phyloP scores from a whole-genome alignment of 441 rosid species.

The Mallotus japonicus region DNA sequence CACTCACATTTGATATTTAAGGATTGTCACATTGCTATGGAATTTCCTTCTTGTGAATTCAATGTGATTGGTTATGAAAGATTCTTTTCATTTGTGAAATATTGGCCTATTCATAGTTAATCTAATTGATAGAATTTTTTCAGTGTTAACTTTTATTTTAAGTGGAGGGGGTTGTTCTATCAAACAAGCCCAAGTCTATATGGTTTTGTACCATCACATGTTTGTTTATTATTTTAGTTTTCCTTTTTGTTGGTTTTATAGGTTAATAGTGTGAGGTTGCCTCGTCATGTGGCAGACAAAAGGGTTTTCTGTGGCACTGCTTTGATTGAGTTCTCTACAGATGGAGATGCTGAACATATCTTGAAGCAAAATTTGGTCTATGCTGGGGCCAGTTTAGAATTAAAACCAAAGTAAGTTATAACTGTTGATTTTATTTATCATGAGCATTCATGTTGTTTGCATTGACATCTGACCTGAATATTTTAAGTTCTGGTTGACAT shows the following conservation, averaged over 20 bases:
- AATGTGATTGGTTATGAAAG: neutral
- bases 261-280: slow-evolving; percentile 62
- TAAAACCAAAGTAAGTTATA: slow-evolving; percentile 43
- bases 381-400: slow-evolving; percentile 40
- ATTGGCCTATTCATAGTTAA: neutral
- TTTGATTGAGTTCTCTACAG: slow-evolving; percentile 53
- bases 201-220: too few relatives aligned
- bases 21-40: neutral
- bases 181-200: too few relatives aligned
- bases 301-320: slow-evolving; percentile 50
- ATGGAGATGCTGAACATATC: slow-evolving; percentile 36
- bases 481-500: neutral
- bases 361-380: slow-evolving; percentile 40
- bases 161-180: too few relatives aligned
- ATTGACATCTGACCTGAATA: neutral
- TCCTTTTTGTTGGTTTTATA: slow-evolving; percentile 19
- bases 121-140: neutral
- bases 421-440: neutral
- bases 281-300: slow-evolving; percentile 46
- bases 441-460: slow-evolving; percentile 9
- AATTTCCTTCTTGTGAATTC: neutral
- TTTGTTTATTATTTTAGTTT: neutral
- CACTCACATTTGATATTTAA: neutral
- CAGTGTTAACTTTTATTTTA: too few relatives aligned
- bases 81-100: neutral